phyloP scores from a whole-genome alignment of 2,329 filamentous ascomycete genomes.

The Dryadomyces quercus-mongolicae region DNA sequence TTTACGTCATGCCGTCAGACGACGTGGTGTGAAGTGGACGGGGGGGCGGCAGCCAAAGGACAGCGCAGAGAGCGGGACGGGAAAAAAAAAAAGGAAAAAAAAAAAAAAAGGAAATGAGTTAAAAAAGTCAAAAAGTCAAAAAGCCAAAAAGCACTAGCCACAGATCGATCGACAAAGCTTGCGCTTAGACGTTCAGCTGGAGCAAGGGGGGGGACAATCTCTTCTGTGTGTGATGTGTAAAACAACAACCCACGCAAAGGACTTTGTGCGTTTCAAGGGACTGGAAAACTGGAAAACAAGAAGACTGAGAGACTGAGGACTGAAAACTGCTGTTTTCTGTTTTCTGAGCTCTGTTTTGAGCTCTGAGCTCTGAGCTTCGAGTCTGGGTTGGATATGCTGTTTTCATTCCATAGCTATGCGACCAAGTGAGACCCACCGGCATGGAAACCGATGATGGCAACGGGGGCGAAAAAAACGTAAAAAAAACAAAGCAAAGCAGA shows the following conservation, averaged over 20 bases:
- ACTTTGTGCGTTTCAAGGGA: no score
- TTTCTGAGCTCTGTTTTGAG: no score
- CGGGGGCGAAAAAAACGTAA: not conserved
- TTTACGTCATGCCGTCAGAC: not conserved
- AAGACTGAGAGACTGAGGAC: no score
- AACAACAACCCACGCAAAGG: no score
- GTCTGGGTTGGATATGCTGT: no score
- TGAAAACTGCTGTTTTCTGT: no score
- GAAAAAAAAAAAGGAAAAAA: not conserved
- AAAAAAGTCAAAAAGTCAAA: not conserved
- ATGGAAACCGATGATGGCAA: not conserved
- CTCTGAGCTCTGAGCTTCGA: no score
- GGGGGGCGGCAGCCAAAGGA: not conserved
- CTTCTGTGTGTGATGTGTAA: not conserved
- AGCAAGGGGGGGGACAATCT: not conserved
- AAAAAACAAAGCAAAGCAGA: not conserved
- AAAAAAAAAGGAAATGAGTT: not conserved
- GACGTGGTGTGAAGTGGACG: not conserved
- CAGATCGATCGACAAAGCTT: not conserved
- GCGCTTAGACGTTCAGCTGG: not conserved
- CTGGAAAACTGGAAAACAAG: no score
- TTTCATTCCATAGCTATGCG: no score
- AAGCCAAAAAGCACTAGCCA: not conserved
- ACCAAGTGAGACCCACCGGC: no score
- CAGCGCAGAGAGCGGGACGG: not conserved